Evolutionary conservation across 768 basidiomycete genomes (phyloP), one percentile per base, ranked within the genome.

Genomic region (Termitomyces sp.): DNA sequence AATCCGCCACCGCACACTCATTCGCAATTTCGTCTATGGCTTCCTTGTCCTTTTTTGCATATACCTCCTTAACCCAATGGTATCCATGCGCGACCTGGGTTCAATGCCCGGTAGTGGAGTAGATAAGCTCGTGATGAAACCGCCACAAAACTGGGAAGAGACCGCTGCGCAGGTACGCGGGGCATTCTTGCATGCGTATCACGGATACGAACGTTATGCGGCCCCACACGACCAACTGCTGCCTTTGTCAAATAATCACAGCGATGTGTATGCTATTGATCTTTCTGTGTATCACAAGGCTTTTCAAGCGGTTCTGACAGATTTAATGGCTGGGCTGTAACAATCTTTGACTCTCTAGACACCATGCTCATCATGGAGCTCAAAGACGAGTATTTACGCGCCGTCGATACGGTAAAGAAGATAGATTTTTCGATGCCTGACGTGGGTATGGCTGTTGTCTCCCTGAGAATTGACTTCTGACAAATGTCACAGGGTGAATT

Each of bases 351-450:
- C 64, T 83, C 91, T 5, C 76, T 97, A 5, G 93, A 95, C 64
- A 92, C 91, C 0, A 85, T 97, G 78, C 73, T 89, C 38, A 73
- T 98, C 28, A 87, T 96, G 84, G 89, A 77, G 12, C 73, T 94
- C 5, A 65, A 83, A 10, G 78, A 82, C 2, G 89, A 95, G 66
- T 95, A 87, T 64, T 55, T 71, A 11, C 76, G 84, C 5, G 88
- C 87, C 0, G 64, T 91, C 3, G 74, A 79, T 15, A 74, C 81
- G 21, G 70, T 89, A 6, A 66, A 73, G 19, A 67, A 75, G 33
- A 70, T 75, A 37, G 77, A 79, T 37, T 88, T 90, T 55, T 69
- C 71, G 14, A 66, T 80, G 12, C 65, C 76, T 6, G 51, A 71
- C 44, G 83, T 82, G 65, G 44, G 72, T 66, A 17, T 17, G 12